Evolutionary conservation across 2,329 filamentous ascomycete genomes (phyloP), one percentile per base, ranked within the genome.

Genomic region (Trichoderma atroviride): DNA sequence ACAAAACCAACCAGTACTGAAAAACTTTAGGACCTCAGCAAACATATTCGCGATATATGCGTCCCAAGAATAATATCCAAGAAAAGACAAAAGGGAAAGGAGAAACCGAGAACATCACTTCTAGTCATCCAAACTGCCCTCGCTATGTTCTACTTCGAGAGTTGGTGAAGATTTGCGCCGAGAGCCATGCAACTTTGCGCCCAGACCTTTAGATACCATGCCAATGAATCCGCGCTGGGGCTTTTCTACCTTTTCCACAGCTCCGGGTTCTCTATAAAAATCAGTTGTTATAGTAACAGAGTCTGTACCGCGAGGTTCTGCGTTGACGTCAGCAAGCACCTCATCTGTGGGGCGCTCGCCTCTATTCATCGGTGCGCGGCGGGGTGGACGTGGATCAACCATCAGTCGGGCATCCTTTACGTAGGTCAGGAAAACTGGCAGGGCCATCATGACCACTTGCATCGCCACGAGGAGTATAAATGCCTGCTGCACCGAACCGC

Each of bases 381-480:
- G 74, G 22, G 55, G 5, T 59, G 74, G 72, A 24, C 73, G 73
- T 2, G 76, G 77, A 56, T 80, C 83, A 16, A 85, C 83, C 65
- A 86, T 75, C 13, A 76, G 73, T 70, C 81, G 82, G 0, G 84
- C 87, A 69, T 86, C 84, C 14, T 74, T 77, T n/a, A 82, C 78
- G 31, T 82, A 72, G 50, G 81, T 80, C 22, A 89, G 76, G 71
- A 85, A 87, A 5, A 85, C 71, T 0, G 86, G 83, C 70, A 86
- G 88, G 2, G 81, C 73, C 40, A 84, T 77, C 24, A 83, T 82
- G 29, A 83, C 76, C 0, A 81, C 80, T 60, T 87, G 80, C 31
- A 88, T 76, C 4, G 79, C 83, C 3, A 91, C 80, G 2, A 92
- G 87, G 4, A 94, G 83, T 37, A 88, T 80, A 77, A 91, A 92